phyloP scores from a whole-genome alignment of 2,329 filamentous ascomycete genomes.

The Tolypocladium nubicola region DNA sequence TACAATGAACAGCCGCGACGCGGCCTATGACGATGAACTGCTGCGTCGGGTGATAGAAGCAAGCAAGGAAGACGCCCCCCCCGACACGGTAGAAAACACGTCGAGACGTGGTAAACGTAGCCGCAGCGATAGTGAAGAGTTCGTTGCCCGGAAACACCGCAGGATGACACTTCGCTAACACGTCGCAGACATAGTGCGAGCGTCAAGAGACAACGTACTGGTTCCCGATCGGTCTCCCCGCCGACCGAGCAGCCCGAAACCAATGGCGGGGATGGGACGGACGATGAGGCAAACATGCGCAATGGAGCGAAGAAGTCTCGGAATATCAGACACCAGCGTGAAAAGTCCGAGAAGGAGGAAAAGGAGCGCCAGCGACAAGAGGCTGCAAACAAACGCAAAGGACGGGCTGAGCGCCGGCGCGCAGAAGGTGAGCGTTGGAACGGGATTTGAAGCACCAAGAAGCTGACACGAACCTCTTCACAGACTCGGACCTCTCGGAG shows the following conservation, averaged over 20 bases:
- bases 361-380: slow-evolving; percentile 65
- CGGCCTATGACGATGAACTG: slow-evolving; percentile 90
- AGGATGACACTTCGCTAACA: slow-evolving; percentile 15
- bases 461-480: slow-evolving; percentile 5
- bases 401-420: slow-evolving; percentile 68
- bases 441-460: background rate
- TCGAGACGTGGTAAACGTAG: slow-evolving; percentile 67
- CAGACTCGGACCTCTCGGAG: slow-evolving; percentile 64
- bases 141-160: slow-evolving; percentile 29
- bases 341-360: slow-evolving; percentile 60
- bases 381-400: slow-evolving; percentile 69
- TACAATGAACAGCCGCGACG: slow-evolving; percentile 94
- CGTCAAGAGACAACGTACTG: slow-evolving; percentile 74
- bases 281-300: slow-evolving; percentile 50
- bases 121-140: slow-evolving; percentile 92
- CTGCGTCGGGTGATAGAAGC: slow-evolving; percentile 85
- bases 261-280: slow-evolving; percentile 52
- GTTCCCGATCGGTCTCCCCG: slow-evolving; percentile 61
- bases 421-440: slow-evolving; percentile 54
- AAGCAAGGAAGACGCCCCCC: slow-evolving; percentile 69
- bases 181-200: slow-evolving; percentile 53
- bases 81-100: slow-evolving; percentile 37
- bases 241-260: slow-evolving; percentile 32
- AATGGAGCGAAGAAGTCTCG: slow-evolving; percentile 51
- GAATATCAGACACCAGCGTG: slow-evolving; percentile 47